Conservation (phyloP, 495 filamentous ascomycete genomes). For the Cryomyces minteri region DNA sequence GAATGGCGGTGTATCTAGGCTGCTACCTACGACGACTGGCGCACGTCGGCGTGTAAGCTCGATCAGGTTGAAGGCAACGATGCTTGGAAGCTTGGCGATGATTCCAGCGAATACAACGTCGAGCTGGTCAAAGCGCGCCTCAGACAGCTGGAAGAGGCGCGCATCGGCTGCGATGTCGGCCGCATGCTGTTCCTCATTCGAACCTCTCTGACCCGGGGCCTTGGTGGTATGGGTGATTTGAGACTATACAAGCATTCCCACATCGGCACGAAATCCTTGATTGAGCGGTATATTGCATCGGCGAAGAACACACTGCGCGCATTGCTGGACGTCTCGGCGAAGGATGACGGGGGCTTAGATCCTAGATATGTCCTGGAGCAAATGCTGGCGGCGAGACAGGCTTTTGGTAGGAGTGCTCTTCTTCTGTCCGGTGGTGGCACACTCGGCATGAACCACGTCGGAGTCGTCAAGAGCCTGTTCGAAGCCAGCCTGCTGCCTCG, state of each 20-base stretch:
- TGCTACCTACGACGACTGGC: constrained; percentile 19
- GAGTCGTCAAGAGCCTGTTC: constrained; percentile 75
- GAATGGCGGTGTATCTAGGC: constrained; percentile 10
- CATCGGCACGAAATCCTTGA: constrained; percentile 68
- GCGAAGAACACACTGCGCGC: constrained; percentile 51
- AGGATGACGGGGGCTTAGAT: constrained; percentile 34
- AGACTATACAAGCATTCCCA: constrained; percentile 71
- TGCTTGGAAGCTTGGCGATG: constrained; percentile 56
- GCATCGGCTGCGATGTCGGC: constrained; percentile 51
- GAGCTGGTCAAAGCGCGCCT: constrained; percentile 48
- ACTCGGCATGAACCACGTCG: constrained; percentile 92
- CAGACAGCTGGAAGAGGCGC: constrained; percentile 55
- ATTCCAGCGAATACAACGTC: constrained; percentile 50
- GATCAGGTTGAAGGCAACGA: constrained; percentile 69
- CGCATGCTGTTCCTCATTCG: constrained; percentile 67
- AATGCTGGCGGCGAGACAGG: constrained; percentile 60
- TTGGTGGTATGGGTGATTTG: constrained; percentile 74
- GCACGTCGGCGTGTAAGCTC: constrained; percentile 47
- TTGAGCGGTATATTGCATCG: constrained; percentile 73
- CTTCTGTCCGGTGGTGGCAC: constrained; percentile 81
- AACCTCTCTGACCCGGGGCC: constrained; percentile 58
- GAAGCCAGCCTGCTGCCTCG: constrained; percentile 61
- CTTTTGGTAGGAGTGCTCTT: constrained; percentile 75
- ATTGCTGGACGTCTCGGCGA: constrained; percentile 44
- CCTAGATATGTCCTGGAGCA: constrained; percentile 52